Percentiles rank a stretch among this genome's conserved stretches.
These are phyloP conservation scores for Thelonectria blattea DNA, from an alignment of 2,329 filamentous ascomycete species.

Conservation along the genomic window DNA sequence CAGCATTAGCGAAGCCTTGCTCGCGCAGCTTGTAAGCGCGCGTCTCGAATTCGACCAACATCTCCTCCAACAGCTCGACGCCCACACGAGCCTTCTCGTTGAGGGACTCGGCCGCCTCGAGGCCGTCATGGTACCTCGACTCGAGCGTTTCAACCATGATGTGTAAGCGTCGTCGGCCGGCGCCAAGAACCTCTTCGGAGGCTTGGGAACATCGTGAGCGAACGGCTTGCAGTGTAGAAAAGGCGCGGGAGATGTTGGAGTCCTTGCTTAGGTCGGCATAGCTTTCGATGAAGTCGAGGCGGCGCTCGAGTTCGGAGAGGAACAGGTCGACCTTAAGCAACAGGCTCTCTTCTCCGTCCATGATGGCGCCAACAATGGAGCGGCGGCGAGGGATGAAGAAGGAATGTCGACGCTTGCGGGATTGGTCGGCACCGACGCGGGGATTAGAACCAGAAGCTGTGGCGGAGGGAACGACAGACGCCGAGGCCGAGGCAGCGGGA, in stretches of 20 bases:
- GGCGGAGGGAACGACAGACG: no score
- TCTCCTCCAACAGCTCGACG: conserved; percentile 83
- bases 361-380: conserved; percentile 64
- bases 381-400: conserved; percentile 63
- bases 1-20: conserved; percentile 70
- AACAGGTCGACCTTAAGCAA: conserved; percentile 77
- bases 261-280: conserved; percentile 87
- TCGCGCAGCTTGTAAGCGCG: conserved; percentile 81
- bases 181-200: conserved; percentile 87
- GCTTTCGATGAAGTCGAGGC: conserved; percentile 85
- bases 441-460: conserved; percentile 49
- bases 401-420: conserved; percentile 57
- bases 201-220: conserved; percentile 87
- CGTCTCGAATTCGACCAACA: conserved; percentile 84
- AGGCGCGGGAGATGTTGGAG: conserved; percentile 81
- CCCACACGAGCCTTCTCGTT: conserved; percentile 91
- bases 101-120: conserved; percentile 83
- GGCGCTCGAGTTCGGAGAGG: conserved; percentile 82
- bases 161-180: conserved; percentile 80
- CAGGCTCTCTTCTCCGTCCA: conserved; percentile 68
- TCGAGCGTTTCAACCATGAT: conserved; percentile 95
- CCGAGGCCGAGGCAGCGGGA: conserved; percentile 32
- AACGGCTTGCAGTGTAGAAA: conserved; percentile 84
- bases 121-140: conserved; percentile 81
- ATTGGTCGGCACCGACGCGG: conserved; percentile 37